These are phyloP conservation scores for Paraphoma sp. DNA, from an alignment of 2,329 filamentous ascomycete genomes.

Conservation along the genomic window DNA sequence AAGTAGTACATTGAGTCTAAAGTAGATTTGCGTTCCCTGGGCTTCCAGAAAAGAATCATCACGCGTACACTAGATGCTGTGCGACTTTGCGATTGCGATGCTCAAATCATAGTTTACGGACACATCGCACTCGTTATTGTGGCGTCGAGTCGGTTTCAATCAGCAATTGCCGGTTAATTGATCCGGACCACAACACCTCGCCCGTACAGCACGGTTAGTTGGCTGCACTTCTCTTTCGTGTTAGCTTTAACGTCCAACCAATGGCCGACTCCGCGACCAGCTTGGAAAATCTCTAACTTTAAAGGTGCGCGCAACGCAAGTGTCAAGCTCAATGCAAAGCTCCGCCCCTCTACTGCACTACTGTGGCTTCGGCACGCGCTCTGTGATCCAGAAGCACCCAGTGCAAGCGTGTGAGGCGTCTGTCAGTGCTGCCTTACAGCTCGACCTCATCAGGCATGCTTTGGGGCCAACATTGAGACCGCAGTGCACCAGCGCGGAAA, in stretches of 20 bases:
- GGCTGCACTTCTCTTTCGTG: background rate
- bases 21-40: background rate
- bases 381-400: slow-evolving; percentile 12
- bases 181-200: slow-evolving; percentile 16
- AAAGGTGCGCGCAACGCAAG: background rate
- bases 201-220: background rate
- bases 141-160: slow-evolving; percentile 6
- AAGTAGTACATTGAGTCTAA: background rate
- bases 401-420: slow-evolving; percentile 14
- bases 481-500: slow-evolving; percentile 4
- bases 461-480: slow-evolving; percentile 1
- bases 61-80: slow-evolving; percentile 8
- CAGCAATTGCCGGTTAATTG: slow-evolving; percentile 8
- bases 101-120: background rate
- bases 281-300: background rate
- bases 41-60: slow-evolving; percentile 6
- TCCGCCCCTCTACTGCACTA: slow-evolving; percentile 16
- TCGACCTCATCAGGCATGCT: slow-evolving; percentile 1
- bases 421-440: slow-evolving; percentile 15
- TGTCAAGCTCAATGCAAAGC: background rate
- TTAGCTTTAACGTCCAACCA: background rate
- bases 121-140: slow-evolving; percentile 7
- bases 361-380: slow-evolving; percentile 21
- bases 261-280: background rate
- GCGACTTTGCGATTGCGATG: background rate